phyloP scores from a whole-genome alignment of 2,329 filamentous ascomycete genomes.

The Stemphylium beticola region DNA sequence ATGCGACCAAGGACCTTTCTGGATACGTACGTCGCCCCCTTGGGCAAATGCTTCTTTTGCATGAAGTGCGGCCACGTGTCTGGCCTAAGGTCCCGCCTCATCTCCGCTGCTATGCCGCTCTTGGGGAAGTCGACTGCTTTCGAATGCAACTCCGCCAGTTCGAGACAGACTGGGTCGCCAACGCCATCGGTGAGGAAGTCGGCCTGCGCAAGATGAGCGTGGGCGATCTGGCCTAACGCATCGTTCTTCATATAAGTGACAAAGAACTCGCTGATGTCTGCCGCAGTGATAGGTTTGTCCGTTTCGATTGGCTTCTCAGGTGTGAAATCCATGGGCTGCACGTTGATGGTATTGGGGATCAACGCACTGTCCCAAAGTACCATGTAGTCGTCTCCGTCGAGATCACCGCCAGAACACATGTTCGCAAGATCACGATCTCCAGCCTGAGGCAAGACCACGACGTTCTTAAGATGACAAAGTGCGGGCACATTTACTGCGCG shows the following conservation, averaged over 20 bases:
- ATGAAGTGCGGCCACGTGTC: conserved; percentile 83
- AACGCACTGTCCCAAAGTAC: conserved; percentile 87
- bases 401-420: conserved; percentile 95
- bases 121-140: conserved; percentile 94
- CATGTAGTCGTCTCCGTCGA: conserved; percentile 96
- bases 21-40: conserved; percentile 67
- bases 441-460: conserved; percentile 83
- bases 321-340: conserved; percentile 77
- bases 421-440: conserved; percentile 86
- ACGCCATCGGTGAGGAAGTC: conserved; percentile 70
- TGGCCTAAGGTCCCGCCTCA: conserved; percentile 67
- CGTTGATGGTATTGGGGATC: conserved; percentile 69
- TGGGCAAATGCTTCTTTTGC: conserved; percentile 65
- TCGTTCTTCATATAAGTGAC: conserved; percentile 94
- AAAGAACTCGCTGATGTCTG: conserved; percentile 84
- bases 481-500: conserved; percentile 75
- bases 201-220: conserved; percentile 78
- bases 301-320: conserved; percentile 63
- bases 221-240: conserved; percentile 77
- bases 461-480: conserved; percentile 80
- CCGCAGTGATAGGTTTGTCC: conserved; percentile 68
- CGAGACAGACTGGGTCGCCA: conserved; percentile 69
- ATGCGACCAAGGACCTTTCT: conserved; percentile 76
- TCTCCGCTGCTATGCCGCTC: conserved; percentile 77
- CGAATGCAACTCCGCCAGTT: conserved; percentile 82